Evolutionary conservation across 495 filamentous ascomycete genomes (phyloP), one percentile per base, ranked within the genome.

Genomic region (Umbilicaria muhlenbergii): DNA sequence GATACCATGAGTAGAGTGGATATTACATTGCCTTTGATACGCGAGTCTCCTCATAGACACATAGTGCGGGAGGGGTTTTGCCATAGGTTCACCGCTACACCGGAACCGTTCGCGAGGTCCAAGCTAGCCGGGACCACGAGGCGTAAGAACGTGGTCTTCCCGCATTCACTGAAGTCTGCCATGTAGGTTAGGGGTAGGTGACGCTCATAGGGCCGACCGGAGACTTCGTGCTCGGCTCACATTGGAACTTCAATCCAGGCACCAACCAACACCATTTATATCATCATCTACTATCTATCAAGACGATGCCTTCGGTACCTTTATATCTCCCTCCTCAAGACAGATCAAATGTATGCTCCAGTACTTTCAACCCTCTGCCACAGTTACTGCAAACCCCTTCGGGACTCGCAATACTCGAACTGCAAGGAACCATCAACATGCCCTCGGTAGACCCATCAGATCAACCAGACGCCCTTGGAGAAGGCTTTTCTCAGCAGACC

Each of bases 351-450:
- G 14, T 45, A 41, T 5, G 21, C 11, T 14, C 35, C 17, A 18
- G 46, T 34, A n/a, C 46, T 32, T 38, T 46, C 58, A 82, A 78
- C 58, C 74, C 84, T 1, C 75, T 94, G n/a, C 88, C 88, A 7
- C 60, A 70, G 3, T 66, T 94, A 48, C 76, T 95, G n/a, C 83
- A 85, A 49, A 94, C 87, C 3, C 88, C 88, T 19, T 63, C 67
- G 3, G 70, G 70, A 32, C 66, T 74, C 28, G 86, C 86, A n/a
- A 63, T 95, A 36, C 70, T 95, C 45, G 88, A 95, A 60, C 73
- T 95, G 14, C 88, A 95, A 65, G 86, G 84, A 34, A 84, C 78
- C 11, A 78, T 95, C 64, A 85, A 93, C 56, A 54, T 77, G 10
- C 75, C 78, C 10, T 24, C 49, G 33, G 41, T 67, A n/a, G 58